Conservation (phyloP, 202 grass and related monocot genomes). For the Bolboschoenoplectus hybrid region DNA sequence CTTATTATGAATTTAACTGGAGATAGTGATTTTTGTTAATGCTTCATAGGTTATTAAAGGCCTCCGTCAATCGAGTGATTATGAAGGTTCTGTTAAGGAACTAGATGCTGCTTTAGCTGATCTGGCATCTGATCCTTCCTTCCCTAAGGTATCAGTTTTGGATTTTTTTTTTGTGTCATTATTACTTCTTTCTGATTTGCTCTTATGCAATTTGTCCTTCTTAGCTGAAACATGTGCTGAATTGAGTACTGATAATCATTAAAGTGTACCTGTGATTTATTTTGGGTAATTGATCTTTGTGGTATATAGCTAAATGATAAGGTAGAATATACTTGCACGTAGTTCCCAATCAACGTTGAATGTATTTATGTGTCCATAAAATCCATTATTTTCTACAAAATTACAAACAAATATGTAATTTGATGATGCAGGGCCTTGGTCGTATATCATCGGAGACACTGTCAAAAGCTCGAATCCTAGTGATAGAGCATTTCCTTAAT, state of each 20-base stretch:
- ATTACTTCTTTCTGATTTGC: neutral
- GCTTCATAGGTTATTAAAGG: slow-evolving; percentile 58
- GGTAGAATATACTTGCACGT: neutral
- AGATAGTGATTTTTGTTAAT: neutral
- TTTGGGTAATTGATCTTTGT: neutral
- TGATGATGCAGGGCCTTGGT: slow-evolving; percentile 60
- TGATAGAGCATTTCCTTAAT: slow-evolving; percentile 70
- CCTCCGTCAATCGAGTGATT: slow-evolving; percentile 48
- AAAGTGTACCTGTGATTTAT: neutral
- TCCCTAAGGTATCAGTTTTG: slow-evolving; percentile 59
- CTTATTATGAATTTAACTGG: neutral
- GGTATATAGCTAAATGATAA: neutral
- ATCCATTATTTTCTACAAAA: neutral
- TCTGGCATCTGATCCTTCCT: slow-evolving; percentile 53
- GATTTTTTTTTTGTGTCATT: neutral
- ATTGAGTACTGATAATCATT: neutral
- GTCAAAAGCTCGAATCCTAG: slow-evolving; percentile 48
- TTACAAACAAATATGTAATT: neutral
- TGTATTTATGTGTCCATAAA: neutral
- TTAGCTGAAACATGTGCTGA: neutral
- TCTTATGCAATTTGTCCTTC: neutral
- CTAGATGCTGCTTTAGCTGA: slow-evolving; percentile 55
- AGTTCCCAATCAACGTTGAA: neutral
- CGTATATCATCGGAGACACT: slow-evolving; percentile 52
- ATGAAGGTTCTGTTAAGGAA: slow-evolving; percentile 58